A percentile compares a stretch with the other conserved stretches of the same genome.
Evolutionary conservation across 192 early-diverging fungal species (phyloP).

Genomic region (Rhizophlyctis rosea): DNA sequence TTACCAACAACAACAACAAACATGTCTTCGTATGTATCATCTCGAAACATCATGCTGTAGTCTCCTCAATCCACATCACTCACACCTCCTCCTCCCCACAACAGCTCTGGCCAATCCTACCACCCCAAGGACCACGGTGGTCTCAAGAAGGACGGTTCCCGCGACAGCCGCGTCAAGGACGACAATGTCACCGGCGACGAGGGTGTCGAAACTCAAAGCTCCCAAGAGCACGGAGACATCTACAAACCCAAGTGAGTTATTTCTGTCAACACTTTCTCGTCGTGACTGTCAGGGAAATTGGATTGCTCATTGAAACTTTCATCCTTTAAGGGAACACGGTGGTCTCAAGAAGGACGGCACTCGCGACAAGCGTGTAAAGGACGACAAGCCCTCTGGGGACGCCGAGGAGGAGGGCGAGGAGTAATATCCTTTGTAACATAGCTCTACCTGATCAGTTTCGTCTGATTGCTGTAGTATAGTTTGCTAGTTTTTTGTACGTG

Average conservation of each 20-base stretch:
- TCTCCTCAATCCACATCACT: too few species aligned
- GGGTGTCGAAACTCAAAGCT: not conserved
- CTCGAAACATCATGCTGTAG: too few species aligned
- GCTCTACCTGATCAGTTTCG: too few species aligned
- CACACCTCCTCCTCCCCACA: too few species aligned
- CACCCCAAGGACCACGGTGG: constrained; percentile 9
- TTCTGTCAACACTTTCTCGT: too few species aligned
- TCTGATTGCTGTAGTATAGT: too few species aligned
- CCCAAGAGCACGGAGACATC: not conserved
- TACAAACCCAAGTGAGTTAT: not conserved
- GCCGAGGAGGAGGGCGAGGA: not conserved
- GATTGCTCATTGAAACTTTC: too few species aligned
- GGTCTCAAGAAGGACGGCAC: constrained; percentile 22
- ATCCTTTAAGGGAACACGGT: constrained; percentile 15
- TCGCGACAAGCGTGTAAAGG: constrained; percentile 17
- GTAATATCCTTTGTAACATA: too few species aligned
- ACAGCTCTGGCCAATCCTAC: not conserved
- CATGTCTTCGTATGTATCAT: too few species aligned
- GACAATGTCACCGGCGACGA: not conserved
- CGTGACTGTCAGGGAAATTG: not conserved
- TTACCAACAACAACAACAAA: too few species aligned
- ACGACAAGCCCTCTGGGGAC: constrained; percentile 12
- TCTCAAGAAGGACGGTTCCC: constrained; percentile 22
- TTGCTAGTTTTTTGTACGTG: too few species aligned
- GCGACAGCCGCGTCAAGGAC: constrained; percentile 15